Conservation (phyloP, 164 flowering plant species). For the Santalum album region DNA sequence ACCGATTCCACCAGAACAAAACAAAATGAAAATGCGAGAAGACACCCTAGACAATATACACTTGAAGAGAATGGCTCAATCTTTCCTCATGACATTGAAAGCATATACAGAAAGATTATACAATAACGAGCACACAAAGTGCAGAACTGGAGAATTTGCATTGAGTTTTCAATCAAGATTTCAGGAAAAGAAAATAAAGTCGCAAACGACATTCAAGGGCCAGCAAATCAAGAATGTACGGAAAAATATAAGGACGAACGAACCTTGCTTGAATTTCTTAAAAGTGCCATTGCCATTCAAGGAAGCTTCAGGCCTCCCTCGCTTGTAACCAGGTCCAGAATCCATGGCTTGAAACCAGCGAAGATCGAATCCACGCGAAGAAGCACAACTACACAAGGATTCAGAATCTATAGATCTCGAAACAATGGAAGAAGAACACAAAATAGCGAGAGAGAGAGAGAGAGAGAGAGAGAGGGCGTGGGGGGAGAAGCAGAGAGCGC, state of each 20-base stretch:
- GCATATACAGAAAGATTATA: too few species aligned
- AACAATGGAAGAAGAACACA: neutral
- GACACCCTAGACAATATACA: too few species aligned
- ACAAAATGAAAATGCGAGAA: too few species aligned
- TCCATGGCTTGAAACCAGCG: conserved; percentile 22
- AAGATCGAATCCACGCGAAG: neutral
- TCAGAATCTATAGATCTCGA: neutral
- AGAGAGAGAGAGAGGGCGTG: neutral
- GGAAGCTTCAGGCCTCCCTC: conserved; percentile 31
- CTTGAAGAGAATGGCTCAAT: too few species aligned
- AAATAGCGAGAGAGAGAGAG: neutral
- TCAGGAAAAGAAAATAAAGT: neutral
- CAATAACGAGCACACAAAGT: too few species aligned
- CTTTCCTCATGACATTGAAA: too few species aligned
- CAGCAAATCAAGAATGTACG: neutral
- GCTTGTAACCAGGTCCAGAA: conserved; percentile 31
- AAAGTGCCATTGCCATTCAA: conserved; percentile 45
- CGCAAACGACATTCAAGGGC: neutral
- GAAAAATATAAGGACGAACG: neutral
- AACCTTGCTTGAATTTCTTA: conserved; percentile 42
- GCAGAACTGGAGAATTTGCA: too few species aligned
- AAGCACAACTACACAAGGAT: neutral
- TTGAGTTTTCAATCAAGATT: neutral
- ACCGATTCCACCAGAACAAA: too few species aligned
- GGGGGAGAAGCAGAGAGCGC: neutral